A percentile compares a stretch with the other conserved stretches of the same genome.
Evolutionary conservation across 2,329 filamentous ascomycete species (phyloP).

Genomic region (Fusarium algeriense): DNA sequence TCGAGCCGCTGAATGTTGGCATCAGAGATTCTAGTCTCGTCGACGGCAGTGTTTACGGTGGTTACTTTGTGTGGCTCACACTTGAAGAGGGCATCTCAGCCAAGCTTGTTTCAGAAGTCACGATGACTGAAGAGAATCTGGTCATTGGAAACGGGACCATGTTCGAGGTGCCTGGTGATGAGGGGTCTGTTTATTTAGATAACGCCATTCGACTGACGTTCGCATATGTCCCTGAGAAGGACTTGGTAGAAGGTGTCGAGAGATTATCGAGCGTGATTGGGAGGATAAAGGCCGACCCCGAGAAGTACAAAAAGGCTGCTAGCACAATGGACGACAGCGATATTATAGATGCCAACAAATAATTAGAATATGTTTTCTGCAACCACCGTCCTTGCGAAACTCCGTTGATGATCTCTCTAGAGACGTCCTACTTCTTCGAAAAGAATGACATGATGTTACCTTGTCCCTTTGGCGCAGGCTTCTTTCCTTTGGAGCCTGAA

Average conservation of each 20-base stretch:
- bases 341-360: conserved; percentile 46
- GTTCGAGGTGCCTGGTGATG: conserved; percentile 75
- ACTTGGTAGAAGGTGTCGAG: conserved; percentile 74
- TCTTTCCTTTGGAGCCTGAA: conserved; percentile 66
- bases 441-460: conserved; percentile 96
- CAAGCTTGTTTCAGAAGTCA: conserved; percentile 67
- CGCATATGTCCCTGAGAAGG: conserved; percentile 76
- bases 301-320: conserved; percentile 42
- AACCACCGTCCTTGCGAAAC: neutral
- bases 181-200: conserved; percentile 66
- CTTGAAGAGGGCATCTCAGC: conserved; percentile 66
- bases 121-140: conserved; percentile 73
- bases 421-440: conserved; percentile 73
- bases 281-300: conserved; percentile 49
- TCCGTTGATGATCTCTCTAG: neutral
- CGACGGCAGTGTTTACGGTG: conserved; percentile 71
- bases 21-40: conserved; percentile 55
- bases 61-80: conserved; percentile 87
- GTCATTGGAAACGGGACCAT: conserved; percentile 75
- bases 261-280: conserved; percentile 66
- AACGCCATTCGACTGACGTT: conserved; percentile 75
- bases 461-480: conserved; percentile 71
- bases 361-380: conserved; percentile 14
- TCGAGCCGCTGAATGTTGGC: conserved; percentile 72
- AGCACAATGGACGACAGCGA: conserved; percentile 26